Base-by-base conservation (phyloP, 305 asterid species). In the Fraxinus sp. region DNA sequence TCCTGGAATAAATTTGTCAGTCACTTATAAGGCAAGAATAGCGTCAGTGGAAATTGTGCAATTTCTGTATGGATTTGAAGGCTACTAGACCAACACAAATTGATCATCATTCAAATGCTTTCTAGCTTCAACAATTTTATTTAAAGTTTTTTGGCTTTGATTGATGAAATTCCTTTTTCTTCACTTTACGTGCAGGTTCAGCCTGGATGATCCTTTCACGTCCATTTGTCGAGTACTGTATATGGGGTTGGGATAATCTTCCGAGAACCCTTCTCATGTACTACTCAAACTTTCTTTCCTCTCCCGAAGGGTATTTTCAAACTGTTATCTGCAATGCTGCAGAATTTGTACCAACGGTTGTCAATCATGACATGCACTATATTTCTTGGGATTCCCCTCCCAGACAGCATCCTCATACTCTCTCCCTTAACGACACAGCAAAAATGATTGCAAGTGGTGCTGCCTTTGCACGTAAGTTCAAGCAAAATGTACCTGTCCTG, bases 241-340 rank as follows among this genome's bases (percentile, higher is more conserved):
- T 96, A 80, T 91, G 95, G 98, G 99, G 99, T 75, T 96, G 97
- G 96, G 99, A 96, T 77, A 96, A 95, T 87, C 97, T 96, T 57
- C 99, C 99, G 0, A 87, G 99, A 85, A 95, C 92, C 79, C 90
- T 94, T 2, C 98, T 96, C 73, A 96, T 96, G 99, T 96, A 96
- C 85, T 94, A 96, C 90, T 24, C 99, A 0, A 96, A 96, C 84
- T 96, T 96, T 18, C 90, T 94, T 0, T 96, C 99, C 77, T 91
- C 99, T 20, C 98, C 99, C 0, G 98, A 96, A 87, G 97, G 97
- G 75, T 96, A 96, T 83, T 96, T 96, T 85, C 99, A 96, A 84
- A 96, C 98, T 0, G 94, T 96, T 2, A 78, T 87, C 79, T 96
- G 99, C 92, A 96, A 96, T 18, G 87, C 91, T 24, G 97, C 97